Base-by-base conservation (phyloP, 1,284 basidiomycete genomes). In the Porogramme epimiltina region DNA sequence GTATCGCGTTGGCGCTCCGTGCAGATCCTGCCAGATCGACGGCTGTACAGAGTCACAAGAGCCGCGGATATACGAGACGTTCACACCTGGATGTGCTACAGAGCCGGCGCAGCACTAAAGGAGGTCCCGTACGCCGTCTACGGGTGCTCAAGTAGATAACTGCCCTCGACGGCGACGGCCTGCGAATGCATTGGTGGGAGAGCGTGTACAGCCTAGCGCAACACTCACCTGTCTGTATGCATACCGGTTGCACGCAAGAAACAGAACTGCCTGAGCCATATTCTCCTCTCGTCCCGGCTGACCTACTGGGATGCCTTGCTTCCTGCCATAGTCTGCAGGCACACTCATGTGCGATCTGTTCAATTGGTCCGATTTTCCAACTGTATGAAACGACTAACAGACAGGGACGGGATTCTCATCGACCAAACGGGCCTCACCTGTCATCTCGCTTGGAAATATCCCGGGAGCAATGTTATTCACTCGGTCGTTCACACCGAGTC, bases 401-500 rank as follows among this genome's bases (percentile, higher is more conserved):
- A 4, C 9, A 11, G 13, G 39, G 20, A 36, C 23, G 22, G 28
- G 13, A 38, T 33, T 18, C n/a, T 23, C 2, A 8, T 25, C 16
- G 28, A 37, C 13, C 25, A 20, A 6, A 62, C 68, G 11, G 44
- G 69, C 67, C 61, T 0, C 44, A 70, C 68, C 61, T 0, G 72
- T 74, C 69, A 76, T 73, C 62, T 73, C 71, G 16, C 66, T 67
- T 1, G 69, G 66, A 63, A 70, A 71, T 25, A 73, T 67, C 8
- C 71, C 72, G 3, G 72, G 71, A 4, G 70, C 69, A 48, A 76
- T 71, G 36, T 58, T 62, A 57, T 71, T 72, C n/a, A 72, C 71
- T 28, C 71, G 66, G 40, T 74, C 62, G 11, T 69, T 64, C 13
- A 73, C 66, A 1, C 66, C 66, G 1, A 61, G 52, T 19, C 67